phyloP scores from a whole-genome alignment of 805 yeast species.

The Barnettozyma sp. region DNA sequence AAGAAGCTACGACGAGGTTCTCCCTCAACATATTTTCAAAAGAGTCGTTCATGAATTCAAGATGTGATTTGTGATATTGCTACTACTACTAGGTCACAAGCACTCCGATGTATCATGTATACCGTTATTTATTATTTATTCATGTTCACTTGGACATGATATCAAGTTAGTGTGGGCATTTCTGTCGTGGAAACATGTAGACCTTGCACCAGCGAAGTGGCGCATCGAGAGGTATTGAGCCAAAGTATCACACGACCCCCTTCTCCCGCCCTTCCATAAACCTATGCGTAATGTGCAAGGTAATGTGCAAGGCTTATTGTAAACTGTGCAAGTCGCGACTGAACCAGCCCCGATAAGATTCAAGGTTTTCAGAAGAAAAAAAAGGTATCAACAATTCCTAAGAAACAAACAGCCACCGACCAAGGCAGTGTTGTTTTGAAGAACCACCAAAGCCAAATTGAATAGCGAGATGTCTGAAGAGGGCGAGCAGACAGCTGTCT shows the following conservation, averaged over 20 bases:
- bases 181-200: no score
- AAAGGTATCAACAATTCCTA: neutral
- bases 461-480: no score
- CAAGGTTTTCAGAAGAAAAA: conserved; percentile 4
- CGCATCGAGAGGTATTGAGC: no score
- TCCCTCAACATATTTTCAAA: conserved; percentile 26
- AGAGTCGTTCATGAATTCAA: conserved; percentile 17
- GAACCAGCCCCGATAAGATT: conserved; percentile 12
- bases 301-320: neutral
- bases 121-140: neutral
- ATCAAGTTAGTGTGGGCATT: no score
- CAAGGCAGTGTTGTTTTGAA: no score
- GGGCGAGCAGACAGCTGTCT: no score
- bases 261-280: neutral
- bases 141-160: no score
- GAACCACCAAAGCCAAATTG: no score
- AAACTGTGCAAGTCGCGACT: no score
- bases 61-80: conserved; percentile 1
- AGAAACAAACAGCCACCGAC: no score
- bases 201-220: no score
- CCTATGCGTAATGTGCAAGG: neutral
- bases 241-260: neutral
- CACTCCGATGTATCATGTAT: neutral
- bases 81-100: neutral
- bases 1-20: conserved; percentile 27